Conservation (phyloP, 305 asterid species). For the Fraxinus dipetala region DNA sequence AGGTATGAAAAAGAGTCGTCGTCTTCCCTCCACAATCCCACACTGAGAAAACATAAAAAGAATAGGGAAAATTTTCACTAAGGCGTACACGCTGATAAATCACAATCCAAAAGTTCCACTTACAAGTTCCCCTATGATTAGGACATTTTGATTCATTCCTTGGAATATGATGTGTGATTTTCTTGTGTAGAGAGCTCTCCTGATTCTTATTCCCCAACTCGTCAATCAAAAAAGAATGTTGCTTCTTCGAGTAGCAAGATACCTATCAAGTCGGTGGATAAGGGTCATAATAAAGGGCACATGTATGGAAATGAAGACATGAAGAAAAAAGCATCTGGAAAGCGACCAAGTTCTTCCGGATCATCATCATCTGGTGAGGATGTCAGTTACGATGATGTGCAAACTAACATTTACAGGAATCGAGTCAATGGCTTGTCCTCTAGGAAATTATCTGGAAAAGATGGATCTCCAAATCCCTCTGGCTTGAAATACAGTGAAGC, state of each 20-base stretch:
- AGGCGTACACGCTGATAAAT: neutral
- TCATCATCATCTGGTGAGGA: constrained; percentile 54
- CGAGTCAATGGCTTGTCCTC: constrained; percentile 29
- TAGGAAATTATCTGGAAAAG: constrained; percentile 28
- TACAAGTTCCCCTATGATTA: neutral
- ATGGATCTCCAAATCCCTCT: constrained; percentile 31
- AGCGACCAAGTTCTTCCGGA: constrained; percentile 32
- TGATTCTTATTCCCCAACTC: constrained; percentile 29
- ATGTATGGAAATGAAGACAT: constrained; percentile 38
- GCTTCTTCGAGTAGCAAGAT: constrained; percentile 34
- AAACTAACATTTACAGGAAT: constrained; percentile 28
- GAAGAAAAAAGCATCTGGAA: constrained; percentile 32
- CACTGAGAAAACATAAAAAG: constrained; percentile 1
- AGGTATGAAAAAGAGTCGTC: constrained; percentile 39
- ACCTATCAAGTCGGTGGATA: constrained; percentile 34
- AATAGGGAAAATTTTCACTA: neutral
- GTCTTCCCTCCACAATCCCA: neutral
- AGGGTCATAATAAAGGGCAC: constrained; percentile 35
- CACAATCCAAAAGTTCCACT: neutral
- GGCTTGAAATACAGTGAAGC: constrained; percentile 34
- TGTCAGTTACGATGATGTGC: constrained; percentile 43
- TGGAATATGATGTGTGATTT: constrained; percentile 4
- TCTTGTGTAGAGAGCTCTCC: constrained; percentile 41
- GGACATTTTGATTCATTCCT: neutral
- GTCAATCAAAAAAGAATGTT: constrained; percentile 32